A percentile compares a stretch with the other conserved stretches of the same genome.
Conservation (phyloP, 2,329 filamentous ascomycete species). For the Venturiaceae sp. region DNA sequence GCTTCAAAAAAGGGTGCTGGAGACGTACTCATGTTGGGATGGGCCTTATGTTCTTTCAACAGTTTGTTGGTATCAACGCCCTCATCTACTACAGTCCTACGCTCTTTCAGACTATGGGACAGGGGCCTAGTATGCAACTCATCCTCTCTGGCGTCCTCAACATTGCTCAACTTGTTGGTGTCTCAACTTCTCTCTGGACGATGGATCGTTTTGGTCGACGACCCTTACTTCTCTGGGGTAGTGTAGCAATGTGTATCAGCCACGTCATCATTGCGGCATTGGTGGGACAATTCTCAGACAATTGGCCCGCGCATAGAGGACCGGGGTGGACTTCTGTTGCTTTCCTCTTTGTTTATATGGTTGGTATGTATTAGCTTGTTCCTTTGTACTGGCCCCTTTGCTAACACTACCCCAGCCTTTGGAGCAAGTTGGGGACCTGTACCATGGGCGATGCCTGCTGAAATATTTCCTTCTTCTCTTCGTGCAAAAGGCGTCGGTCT, state of each 20-base stretch:
- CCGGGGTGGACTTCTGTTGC: conserved; percentile 48
- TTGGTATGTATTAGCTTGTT: conserved; percentile 17
- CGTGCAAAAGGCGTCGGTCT: conserved; percentile 58
- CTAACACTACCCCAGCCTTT: conserved; percentile 32
- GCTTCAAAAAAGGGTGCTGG: conserved; percentile 36
- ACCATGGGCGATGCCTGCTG: conserved; percentile 38
- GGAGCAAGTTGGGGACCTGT: conserved; percentile 49
- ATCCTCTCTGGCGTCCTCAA: conserved; percentile 33
- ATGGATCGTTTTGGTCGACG: conserved; percentile 33
- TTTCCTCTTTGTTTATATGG: conserved; percentile 53
- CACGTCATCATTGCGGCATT: conserved; percentile 43
- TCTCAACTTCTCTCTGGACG: conserved; percentile 29
- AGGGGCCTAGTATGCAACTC: conserved; percentile 24
- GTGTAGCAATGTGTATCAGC: conserved; percentile 36
- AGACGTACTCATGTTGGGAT: conserved; percentile 30
- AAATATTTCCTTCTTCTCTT: conserved; percentile 54
- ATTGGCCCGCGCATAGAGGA: conserved; percentile 40
- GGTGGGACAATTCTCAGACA: conserved; percentile 40
- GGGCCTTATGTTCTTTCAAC: conserved; percentile 35
- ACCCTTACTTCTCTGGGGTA: conserved; percentile 30
- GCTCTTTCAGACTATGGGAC: conserved; percentile 31
- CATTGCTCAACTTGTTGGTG: conserved; percentile 31
- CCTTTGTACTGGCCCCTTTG: not conserved
- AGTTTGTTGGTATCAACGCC: conserved; percentile 34
- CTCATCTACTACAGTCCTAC: conserved; percentile 40